phyloP scores from a whole-genome alignment of 305 asterid species.

The Solanum chacoense region DNA sequence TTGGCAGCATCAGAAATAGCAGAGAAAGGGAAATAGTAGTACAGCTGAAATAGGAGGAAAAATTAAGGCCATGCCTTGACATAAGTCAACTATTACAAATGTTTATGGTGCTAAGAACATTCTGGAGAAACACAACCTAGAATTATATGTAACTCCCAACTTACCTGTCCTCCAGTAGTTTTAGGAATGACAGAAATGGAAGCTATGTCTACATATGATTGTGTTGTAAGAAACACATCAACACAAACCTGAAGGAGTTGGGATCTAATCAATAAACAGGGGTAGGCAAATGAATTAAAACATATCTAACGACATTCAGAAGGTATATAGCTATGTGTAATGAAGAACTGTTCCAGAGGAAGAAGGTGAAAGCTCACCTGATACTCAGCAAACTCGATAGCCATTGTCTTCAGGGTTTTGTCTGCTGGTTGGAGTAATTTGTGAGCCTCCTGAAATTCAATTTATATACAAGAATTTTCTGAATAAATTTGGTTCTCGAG shows the following conservation, averaged over 20 bases:
- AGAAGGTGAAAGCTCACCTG: constrained; percentile 39
- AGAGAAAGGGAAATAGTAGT: constrained; percentile 89
- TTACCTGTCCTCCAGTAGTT: constrained; percentile 91
- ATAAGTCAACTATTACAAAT: not conserved
- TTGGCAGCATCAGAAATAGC: constrained; percentile 87
- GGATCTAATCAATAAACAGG: constrained; percentile 9
- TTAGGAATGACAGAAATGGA: constrained; percentile 74
- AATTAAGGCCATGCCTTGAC: not conserved
- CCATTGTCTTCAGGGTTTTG: constrained; percentile 61
- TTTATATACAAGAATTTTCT: not conserved
- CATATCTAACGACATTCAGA: not conserved
- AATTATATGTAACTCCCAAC: not conserved
- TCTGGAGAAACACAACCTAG: not conserved
- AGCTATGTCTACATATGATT: constrained; percentile 75
- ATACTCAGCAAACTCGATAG: constrained; percentile 84
- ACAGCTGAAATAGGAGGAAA: constrained; percentile 41
- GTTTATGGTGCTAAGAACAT: not conserved
- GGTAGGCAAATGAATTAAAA: not conserved
- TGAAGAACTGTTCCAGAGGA: not conserved
- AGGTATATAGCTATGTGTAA: not conserved
- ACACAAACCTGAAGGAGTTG: constrained; percentile 62
- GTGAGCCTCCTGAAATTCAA: constrained; percentile 69
- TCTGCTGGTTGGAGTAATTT: constrained; percentile 83
- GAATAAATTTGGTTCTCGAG: not conserved
- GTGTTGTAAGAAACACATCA: constrained; percentile 81